These are phyloP conservation scores for Phialophora chinensis DNA, from an alignment of 2,329 filamentous ascomycete genomes.

Conservation along the genomic window DNA sequence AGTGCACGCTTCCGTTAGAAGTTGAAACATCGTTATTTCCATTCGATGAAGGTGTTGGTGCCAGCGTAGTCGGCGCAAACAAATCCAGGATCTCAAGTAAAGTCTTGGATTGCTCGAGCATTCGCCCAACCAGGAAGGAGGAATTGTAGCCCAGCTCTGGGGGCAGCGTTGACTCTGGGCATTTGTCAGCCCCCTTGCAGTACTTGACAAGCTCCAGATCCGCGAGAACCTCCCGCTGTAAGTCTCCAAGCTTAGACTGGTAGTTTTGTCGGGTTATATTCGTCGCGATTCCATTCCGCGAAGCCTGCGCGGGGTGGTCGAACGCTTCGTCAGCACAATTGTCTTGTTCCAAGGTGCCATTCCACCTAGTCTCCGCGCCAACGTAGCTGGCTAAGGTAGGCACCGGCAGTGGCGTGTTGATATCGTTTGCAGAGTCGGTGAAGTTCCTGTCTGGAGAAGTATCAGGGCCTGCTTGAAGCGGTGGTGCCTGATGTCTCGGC, in stretches of 20 bases:
- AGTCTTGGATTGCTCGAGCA: constrained; percentile 19
- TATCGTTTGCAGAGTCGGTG: background rate
- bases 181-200: constrained; percentile 17
- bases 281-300: background rate
- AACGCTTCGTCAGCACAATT: background rate
- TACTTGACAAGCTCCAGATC: constrained; percentile 23
- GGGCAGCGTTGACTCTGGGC: constrained; percentile 11
- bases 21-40: background rate
- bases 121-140: constrained; percentile 20
- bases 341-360: background rate
- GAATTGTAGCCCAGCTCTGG: constrained; percentile 9
- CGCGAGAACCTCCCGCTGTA: constrained; percentile 16
- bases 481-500: background rate
- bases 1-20: background rate
- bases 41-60: background rate
- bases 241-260: constrained; percentile 13
- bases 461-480: background rate
- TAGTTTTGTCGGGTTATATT: constrained; percentile 1
- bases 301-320: background rate
- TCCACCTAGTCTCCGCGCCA: background rate
- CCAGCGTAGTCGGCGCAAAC: constrained; percentile 8
- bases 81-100: constrained; percentile 19
- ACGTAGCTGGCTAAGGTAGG: background rate
- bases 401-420: background rate
- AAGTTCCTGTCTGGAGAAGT: background rate